Evolutionary conservation across 139 green algal species (phyloP).

Genomic region (Yamagishiella unicocca): DNA sequence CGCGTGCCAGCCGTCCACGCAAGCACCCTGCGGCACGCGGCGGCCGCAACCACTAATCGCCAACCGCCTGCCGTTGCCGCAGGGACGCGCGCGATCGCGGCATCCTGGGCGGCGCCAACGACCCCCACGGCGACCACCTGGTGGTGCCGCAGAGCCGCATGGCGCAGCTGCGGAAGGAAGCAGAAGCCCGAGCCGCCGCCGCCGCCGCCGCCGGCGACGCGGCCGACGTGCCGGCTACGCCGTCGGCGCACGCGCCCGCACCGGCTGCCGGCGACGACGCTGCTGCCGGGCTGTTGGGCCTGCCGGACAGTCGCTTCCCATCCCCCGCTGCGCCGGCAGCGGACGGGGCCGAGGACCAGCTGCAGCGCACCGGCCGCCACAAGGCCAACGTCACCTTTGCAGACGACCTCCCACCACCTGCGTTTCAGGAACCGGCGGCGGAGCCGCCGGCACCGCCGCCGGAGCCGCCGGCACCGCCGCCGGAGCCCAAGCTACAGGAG

Average conservation of each 20-base stretch:
- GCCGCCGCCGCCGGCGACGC: not conserved
- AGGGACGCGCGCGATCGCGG: conserved; percentile 41
- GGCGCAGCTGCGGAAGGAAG: not conserved
- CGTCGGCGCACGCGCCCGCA: not conserved
- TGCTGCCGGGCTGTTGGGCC: not conserved
- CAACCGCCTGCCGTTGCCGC: not conserved
- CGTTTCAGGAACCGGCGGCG: not conserved
- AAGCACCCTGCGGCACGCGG: not conserved
- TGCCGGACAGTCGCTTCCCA: conserved; percentile 6
- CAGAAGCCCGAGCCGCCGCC: not conserved
- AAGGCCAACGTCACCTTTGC: not conserved
- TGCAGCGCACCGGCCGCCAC: not conserved
- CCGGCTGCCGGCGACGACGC: not conserved
- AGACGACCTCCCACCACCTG: not conserved
- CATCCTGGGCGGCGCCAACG: not conserved
- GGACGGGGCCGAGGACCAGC: not conserved
- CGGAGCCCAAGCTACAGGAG: conserved; percentile 7
- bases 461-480: not conserved
- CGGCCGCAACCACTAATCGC: not conserved
- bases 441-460: not conserved
- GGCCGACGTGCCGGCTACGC: not conserved
- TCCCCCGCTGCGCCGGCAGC: not conserved
- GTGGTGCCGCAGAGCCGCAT: conserved; percentile 16
- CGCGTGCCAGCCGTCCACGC: not conserved
- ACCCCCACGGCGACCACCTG: conserved; percentile 42